A percentile compares a stretch with the other conserved stretches of the same genome.
Evolutionary conservation across 805 yeast genomes (phyloP).

Genomic region (Candida loeiensis): DNA sequence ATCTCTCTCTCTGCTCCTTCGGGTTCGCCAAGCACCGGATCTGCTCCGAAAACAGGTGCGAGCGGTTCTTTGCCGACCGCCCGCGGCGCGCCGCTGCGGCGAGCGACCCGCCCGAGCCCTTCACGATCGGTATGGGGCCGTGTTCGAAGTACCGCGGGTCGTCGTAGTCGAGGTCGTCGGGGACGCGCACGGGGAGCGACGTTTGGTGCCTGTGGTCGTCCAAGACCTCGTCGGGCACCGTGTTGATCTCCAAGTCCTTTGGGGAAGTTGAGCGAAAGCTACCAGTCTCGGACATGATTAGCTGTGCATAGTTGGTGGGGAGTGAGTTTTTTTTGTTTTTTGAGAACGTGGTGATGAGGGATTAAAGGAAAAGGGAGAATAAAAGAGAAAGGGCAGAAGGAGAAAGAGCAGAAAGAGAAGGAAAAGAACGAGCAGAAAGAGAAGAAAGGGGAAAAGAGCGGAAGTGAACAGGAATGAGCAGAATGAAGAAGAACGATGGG

Average conservation of each 20-base stretch:
- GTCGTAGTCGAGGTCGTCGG: conserved; percentile 7
- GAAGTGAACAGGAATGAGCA: no score
- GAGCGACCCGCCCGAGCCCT: conserved; percentile 16
- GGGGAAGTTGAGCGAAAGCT: conserved; percentile 31
- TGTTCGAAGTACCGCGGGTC: conserved; percentile 8
- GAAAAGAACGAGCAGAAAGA: not conserved
- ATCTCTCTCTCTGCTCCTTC: not conserved
- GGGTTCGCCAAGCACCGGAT: conserved; percentile 28
- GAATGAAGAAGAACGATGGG: no score
- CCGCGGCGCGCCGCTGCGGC: conserved; percentile 19
- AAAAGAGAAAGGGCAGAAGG: not conserved
- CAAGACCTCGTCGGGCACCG: conserved; percentile 29
- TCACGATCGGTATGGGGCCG: conserved; percentile 13
- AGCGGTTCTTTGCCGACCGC: conserved; percentile 14
- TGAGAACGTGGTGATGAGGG: conserved; percentile 1
- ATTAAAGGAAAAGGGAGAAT: not conserved
- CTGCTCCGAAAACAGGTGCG: conserved; percentile 21
- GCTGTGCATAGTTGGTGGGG: conserved; percentile 6
- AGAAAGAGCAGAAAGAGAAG: not conserved
- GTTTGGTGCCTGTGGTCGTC: conserved; percentile 41
- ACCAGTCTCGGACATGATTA: conserved; percentile 39
- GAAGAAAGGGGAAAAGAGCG: not conserved
- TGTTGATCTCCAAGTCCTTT: conserved; percentile 19
- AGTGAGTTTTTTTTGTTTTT: not conserved
- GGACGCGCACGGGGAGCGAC: conserved; percentile 25